Base-by-base conservation (phyloP, 352 stramenopile genomes). In the Phytophthora vignae region DNA sequence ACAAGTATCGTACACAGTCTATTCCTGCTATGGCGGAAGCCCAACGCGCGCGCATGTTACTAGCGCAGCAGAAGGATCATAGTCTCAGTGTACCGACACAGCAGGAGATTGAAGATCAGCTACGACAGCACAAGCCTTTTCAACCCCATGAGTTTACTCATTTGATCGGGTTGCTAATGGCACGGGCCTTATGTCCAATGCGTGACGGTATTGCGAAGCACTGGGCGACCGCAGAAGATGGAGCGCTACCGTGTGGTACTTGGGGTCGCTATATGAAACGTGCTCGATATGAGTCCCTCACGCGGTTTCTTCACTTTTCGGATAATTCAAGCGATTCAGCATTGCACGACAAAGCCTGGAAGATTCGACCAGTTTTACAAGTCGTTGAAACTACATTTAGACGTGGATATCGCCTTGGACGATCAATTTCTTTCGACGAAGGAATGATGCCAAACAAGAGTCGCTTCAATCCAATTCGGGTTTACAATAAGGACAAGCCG, bases 401-500 rank as follows among this genome's bases (percentile, higher is more conserved):
- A 42, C 36, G 36, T 42, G 36, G 36, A 9, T 42, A 42, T 29
- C 25, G 25, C 40, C 15, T 48, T 19, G 40, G 40, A 21, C 19
- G 40, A 48, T n/a, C 40, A 48, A 36, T 71, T 2, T 55, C 14
- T 8, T 73, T 73, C n/a, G 63, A 79, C 7, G 52, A 73, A 15
- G 49, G 60, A 4, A 73, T 50, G 1, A 67, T 79, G 2, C 58
- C 64, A n/a, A 74, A 59, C 21, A 22, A 56, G 15, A 67, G 58
- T 14, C 3, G 55, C 10, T 64, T 50, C 55, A 69, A 68, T 10
- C 60, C 64, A 0, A 64, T 74, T 9, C 57, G 64, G 10, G 31
- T 64, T 7, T 76, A 73, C 33, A 67, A 69, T 25, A 68, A 75
- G 44, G 55, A 59, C 6, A 74, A 67, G 19, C 58, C 61, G 0